A percentile compares a stretch with the other conserved stretches of the same genome.
Evolutionary conservation across 164 flowering plant species (phyloP).

Genomic region (Saururus chinensis): DNA sequence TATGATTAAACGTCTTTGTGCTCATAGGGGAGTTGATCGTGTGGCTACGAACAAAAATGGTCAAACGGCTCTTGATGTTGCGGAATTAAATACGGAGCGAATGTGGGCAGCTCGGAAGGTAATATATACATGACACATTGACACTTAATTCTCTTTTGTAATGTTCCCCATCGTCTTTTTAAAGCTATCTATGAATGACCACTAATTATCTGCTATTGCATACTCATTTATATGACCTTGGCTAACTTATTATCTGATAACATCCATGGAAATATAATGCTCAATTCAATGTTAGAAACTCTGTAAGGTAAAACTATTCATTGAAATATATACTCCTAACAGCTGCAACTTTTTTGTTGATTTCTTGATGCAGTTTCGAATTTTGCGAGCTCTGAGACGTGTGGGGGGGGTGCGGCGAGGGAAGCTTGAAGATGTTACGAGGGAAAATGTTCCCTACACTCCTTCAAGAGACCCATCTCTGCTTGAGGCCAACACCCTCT

Average conservation of each 20-base stretch:
- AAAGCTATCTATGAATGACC: too few species aligned
- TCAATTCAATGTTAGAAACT: too few species aligned
- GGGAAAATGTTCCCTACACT: not conserved
- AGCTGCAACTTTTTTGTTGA: not conserved
- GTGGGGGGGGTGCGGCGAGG: not conserved
- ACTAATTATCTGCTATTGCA: too few species aligned
- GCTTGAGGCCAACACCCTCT: slow-evolving; percentile 1
- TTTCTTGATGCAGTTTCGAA: not conserved
- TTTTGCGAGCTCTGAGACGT: not conserved
- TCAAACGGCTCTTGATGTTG: slow-evolving; percentile 4
- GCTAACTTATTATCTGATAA: too few species aligned
- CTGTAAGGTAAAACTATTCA: too few species aligned
- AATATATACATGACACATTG: not conserved
- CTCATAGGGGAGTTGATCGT: not conserved
- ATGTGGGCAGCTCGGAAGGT: not conserved
- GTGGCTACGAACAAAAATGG: not conserved
- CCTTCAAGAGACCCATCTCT: not conserved
- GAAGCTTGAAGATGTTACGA: not conserved
- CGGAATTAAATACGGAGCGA: not conserved
- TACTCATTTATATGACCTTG: too few species aligned
- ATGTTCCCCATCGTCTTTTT: not conserved
- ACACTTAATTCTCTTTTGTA: not conserved
- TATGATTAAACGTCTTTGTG: not conserved
- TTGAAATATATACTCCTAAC: too few species aligned
- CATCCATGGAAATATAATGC: too few species aligned